Base-by-base conservation (phyloP, 2,329 filamentous ascomycete species). In the Tolypocladium paradoxum region DNA sequence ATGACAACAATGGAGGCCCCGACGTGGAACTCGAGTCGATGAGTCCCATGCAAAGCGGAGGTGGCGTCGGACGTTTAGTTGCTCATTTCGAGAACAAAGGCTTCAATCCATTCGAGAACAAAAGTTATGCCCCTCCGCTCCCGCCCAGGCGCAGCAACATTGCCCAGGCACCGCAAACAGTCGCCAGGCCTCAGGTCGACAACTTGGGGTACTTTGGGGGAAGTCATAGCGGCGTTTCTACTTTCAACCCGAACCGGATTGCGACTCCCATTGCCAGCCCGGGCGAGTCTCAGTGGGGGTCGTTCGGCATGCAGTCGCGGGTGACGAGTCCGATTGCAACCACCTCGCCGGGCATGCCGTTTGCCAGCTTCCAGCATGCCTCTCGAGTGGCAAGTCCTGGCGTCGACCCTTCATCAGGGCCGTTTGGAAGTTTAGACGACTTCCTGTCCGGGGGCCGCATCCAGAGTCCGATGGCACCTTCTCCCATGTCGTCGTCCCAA, bases 21-120 rank as follows among this genome's bases (percentile, higher is more conserved):
- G 59, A 61, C 56, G 58, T 68, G 34, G 64, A 69, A 52, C 56
- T 68, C 24, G 58, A 62, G 36, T 56, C 58, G 24, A 59, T 67
- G 53, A 57, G 49, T 45, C 46, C 62, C n/a, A 43, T 55, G 34
- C 64, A 65, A 31, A 56, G 48, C 37, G 57, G 55, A 34, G 56
- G 59, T 20, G 54, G 57, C 24, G 70, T 72, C 49, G 65, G 69
- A 47, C 68, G 68, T 47, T 56, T 73, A 48, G 67, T 72, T 53
- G 68, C 70, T 49, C 70, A 71, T 49, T 73, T 73, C 58, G 70
- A 73, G 51, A 70, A 66, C 53, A 70, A 69, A 53, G 65, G 60
- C 48, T 57, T 56, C 48, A 43, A 31, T 45, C 52, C 58, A 48
- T 73, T 73, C 55, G 70, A 73, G 49, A 69, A 65, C 52, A 70